Evolutionary conservation across 805 yeast species (phyloP).

Genomic region (Lipomyces orientalis): DNA sequence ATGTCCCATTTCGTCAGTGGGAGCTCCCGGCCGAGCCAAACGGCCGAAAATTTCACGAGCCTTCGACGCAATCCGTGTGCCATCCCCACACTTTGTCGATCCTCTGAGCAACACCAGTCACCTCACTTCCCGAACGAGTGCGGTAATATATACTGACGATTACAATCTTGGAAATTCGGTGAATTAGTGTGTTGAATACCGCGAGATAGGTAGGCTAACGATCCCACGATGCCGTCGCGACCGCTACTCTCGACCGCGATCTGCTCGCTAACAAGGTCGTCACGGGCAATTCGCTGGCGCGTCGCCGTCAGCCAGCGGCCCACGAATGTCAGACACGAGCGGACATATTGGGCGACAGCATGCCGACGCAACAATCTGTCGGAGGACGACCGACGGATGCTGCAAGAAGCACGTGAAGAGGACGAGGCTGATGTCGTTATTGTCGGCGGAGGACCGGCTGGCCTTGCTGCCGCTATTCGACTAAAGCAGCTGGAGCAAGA

Average conservation of each 20-base stretch:
- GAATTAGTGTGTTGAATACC: not conserved
- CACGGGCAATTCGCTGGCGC: not conserved
- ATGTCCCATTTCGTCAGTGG: no score
- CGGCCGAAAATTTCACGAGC: no score
- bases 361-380: conserved; percentile 16
- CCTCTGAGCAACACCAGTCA: no score
- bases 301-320: not conserved
- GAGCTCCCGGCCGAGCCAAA: no score
- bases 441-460: conserved; percentile 98
- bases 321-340: not conserved
- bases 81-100: no score
- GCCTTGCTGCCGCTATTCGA: conserved; percentile 89
- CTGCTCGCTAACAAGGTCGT: not conserved
- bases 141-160: no score
- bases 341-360: not conserved
- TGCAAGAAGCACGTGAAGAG: conserved; percentile 57
- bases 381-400: conserved; percentile 15
- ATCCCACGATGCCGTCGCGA: not conserved
- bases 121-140: no score
- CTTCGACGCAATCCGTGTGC: no score
- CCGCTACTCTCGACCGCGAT: not conserved
- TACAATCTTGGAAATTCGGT: not conserved
- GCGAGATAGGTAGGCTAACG: not conserved
- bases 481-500: conserved; percentile 75
- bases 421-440: conserved; percentile 94